A percentile compares a stretch with the other conserved stretches of the same genome.
Evolutionary conservation across 352 stramenopile species (phyloP).

Genomic region (Pythium phragmiticola): DNA sequence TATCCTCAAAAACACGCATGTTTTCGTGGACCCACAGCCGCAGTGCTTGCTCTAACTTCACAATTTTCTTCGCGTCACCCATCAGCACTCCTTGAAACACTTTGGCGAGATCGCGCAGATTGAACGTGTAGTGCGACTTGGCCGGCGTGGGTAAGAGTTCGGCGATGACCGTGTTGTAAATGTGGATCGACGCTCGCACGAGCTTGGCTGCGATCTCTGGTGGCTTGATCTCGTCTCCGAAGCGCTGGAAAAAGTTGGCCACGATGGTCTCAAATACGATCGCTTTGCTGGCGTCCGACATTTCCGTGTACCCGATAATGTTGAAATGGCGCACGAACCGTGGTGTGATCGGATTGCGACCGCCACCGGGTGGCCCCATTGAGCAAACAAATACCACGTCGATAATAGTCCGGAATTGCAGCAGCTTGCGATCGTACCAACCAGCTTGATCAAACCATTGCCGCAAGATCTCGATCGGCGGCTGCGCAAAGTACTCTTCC

Average conservation of each 20-base stretch:
- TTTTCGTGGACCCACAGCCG: constrained; percentile 93
- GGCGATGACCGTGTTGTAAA: constrained; percentile 90
- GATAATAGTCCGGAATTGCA: constrained; percentile 88
- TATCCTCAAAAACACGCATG: constrained; percentile 93
- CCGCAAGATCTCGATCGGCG: constrained; percentile 91
- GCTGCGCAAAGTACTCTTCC: constrained; percentile 94
- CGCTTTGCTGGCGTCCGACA: constrained; percentile 86
- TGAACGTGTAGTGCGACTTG: constrained; percentile 96
- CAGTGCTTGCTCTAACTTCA: constrained; percentile 58
- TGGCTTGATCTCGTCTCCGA: constrained; percentile 54
- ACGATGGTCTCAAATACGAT: constrained; percentile 94
- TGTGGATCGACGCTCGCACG: constrained; percentile 82
- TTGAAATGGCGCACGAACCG: constrained; percentile 93
- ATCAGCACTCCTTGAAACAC: constrained; percentile 93
- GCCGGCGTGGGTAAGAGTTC: constrained; percentile 91
- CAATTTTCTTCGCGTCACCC: constrained; percentile 73
- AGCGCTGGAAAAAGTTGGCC: constrained; percentile 64
- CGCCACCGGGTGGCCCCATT: constrained; percentile 92
- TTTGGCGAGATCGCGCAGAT: constrained; percentile 93
- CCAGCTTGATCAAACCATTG: constrained; percentile 94
- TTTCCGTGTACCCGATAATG: constrained; percentile 89
- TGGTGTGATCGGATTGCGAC: constrained; percentile 90
- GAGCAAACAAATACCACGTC: constrained; percentile 88
- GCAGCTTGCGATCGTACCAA: constrained; percentile 94
- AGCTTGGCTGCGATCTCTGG: constrained; percentile 41